phyloP scores from a whole-genome alignment of 768 basidiomycete genomes.

The Sporobolomyces roseus region DNA sequence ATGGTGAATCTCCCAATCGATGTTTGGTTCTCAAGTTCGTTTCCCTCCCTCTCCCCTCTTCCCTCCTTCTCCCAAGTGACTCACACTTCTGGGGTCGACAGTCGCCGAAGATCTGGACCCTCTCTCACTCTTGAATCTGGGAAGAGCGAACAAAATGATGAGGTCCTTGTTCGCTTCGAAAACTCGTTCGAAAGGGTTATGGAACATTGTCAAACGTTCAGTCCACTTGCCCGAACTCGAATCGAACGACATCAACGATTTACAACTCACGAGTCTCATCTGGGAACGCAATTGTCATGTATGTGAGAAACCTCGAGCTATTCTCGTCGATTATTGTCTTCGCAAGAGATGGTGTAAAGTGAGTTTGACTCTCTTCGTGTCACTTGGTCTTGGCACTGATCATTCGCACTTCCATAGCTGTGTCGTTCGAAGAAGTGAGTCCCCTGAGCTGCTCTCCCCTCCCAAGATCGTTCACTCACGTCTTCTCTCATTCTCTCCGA shows the following conservation, averaged over 20 bases:
- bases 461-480: background rate
- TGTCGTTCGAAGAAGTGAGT: constrained; percentile 2
- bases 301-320: background rate
- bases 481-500: background rate
- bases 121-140: background rate
- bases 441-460: background rate
- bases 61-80: no score
- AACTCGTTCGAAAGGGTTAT: background rate
- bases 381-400: background rate
- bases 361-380: background rate
- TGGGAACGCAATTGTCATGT: background rate
- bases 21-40: background rate
- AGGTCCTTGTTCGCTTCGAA: constrained; percentile 7
- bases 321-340: background rate
- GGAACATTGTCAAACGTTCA: constrained; percentile 8
- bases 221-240: constrained; percentile 6
- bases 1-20: constrained; percentile 3
- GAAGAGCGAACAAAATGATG: constrained; percentile 13
- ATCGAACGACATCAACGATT: background rate
- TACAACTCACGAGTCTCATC: constrained; percentile 4
- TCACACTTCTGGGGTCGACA: background rate
- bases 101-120: background rate
- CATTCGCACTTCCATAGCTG: background rate
- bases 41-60: background rate
- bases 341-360: constrained; percentile 2